Conservation (phyloP, 139 green algal species). For the Microglena sp. region DNA sequence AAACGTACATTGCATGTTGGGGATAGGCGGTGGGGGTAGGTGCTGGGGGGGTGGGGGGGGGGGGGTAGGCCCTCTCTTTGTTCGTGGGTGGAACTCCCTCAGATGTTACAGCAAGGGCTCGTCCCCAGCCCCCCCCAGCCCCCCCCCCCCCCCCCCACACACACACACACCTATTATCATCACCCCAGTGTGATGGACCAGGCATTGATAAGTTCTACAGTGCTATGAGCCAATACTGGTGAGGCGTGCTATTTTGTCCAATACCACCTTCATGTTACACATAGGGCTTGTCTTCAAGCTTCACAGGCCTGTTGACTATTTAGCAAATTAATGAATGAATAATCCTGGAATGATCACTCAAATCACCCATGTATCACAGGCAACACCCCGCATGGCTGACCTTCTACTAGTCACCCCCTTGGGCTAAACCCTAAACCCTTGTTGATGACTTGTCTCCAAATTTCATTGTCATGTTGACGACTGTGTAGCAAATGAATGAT, state of each 20-base stretch:
- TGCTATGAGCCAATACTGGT: background rate
- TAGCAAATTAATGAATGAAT: background rate
- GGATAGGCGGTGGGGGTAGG: too few species aligned
- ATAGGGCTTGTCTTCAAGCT: background rate
- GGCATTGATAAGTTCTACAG: background rate
- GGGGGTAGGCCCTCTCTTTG: too few species aligned
- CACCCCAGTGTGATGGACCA: background rate
- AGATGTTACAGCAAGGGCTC: background rate
- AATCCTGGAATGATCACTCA: too few species aligned
- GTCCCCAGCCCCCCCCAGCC: background rate
- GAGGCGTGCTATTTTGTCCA: too few species aligned
- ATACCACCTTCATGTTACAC: too few species aligned
- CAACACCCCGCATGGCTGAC: background rate
- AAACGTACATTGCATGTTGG: too few species aligned
- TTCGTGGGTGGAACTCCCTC: too few species aligned
- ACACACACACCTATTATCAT: background rate
- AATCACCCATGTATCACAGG: too few species aligned
- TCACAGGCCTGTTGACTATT: background rate
- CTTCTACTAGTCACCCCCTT: background rate
- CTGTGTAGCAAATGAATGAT: conserved; percentile 11
- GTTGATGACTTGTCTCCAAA: too few species aligned
- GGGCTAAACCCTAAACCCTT: conserved; percentile 1
- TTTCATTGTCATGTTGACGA: too few species aligned
- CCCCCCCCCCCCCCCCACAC: background rate
- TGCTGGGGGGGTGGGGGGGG: too few species aligned